Evolutionary conservation across 192 early-diverging fungal species (phyloP).

Genomic region (Coemansia guatemalensis): DNA sequence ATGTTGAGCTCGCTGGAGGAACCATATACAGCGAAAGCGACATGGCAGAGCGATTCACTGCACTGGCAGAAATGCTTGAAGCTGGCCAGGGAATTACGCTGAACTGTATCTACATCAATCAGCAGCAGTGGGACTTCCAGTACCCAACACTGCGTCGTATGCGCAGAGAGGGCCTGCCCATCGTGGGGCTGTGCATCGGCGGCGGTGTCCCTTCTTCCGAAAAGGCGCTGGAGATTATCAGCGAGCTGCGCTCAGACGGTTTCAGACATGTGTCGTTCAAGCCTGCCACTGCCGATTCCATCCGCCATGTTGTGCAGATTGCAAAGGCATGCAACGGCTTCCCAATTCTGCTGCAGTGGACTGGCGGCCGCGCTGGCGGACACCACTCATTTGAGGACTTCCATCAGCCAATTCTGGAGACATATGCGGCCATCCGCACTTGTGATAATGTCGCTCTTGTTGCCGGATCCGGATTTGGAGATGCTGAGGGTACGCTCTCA

Average conservation of each 20-base stretch:
- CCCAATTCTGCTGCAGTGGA: slow-evolving; percentile 90
- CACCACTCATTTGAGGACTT: slow-evolving; percentile 94
- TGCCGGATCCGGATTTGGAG: slow-evolving; percentile 88
- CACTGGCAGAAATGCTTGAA: slow-evolving; percentile 68
- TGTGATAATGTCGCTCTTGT: slow-evolving; percentile 77
- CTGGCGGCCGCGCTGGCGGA: slow-evolving; percentile 87
- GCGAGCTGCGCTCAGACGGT: slow-evolving; percentile 71
- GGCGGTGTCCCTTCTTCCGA: slow-evolving; percentile 85
- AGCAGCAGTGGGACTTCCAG: slow-evolving; percentile 76
- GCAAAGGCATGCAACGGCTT: slow-evolving; percentile 79
- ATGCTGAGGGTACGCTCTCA: slow-evolving; percentile 76
- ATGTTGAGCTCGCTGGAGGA: slow-evolving; percentile 86
- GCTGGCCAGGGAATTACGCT: slow-evolving; percentile 84
- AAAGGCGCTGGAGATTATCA: slow-evolving; percentile 76
- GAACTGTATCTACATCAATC: slow-evolving; percentile 85
- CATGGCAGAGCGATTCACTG: slow-evolving; percentile 67
- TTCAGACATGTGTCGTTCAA: slow-evolving; percentile 79
- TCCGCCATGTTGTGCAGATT: slow-evolving; percentile 81
- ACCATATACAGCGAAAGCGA: slow-evolving; percentile 77
- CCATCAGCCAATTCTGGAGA: slow-evolving; percentile 81
- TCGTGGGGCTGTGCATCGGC: no score
- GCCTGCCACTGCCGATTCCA: slow-evolving; percentile 70
- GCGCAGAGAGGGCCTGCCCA: slow-evolving; percentile 79
- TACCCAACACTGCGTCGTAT: slow-evolving; percentile 75
- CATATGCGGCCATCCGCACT: slow-evolving; percentile 66